Percentiles rank a stretch among this genome's conserved stretches.
Evolutionary conservation across 345 rosid species (phyloP).

Genomic region (Eucalyptus pauciflora): DNA sequence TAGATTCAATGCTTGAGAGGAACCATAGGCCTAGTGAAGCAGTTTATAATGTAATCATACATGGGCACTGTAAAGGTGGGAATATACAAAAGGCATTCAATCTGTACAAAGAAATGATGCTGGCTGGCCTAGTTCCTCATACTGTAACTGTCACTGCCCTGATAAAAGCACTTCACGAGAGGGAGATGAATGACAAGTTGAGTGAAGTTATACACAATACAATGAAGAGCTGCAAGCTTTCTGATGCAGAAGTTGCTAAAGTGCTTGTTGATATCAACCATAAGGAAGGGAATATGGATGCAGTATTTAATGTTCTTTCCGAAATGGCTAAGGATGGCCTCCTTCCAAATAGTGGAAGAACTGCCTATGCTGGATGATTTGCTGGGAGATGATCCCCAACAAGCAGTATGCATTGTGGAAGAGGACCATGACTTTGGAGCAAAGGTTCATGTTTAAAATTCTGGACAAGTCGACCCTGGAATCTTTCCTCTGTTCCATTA

Average conservation of each 20-base stretch:
- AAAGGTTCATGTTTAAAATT: neutral
- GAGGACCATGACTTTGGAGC: neutral
- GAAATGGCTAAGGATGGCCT: slow-evolving; percentile 92
- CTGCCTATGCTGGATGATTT: slow-evolving; percentile 1
- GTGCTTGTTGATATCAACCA: slow-evolving; percentile 65
- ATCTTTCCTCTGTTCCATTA: neutral
- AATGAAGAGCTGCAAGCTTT: slow-evolving; percentile 64
- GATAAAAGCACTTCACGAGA: slow-evolving; percentile 44
- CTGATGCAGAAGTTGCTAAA: slow-evolving; percentile 70
- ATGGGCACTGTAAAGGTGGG: slow-evolving; percentile 71
- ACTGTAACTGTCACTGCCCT: slow-evolving; percentile 57
- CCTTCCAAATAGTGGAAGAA: slow-evolving; percentile 43
- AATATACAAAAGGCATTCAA: slow-evolving; percentile 45
- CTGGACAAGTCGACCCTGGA: neutral
- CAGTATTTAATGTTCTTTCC: slow-evolving; percentile 48
- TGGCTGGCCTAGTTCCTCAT: slow-evolving; percentile 45
- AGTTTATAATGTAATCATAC: slow-evolving; percentile 63
- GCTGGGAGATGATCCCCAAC: neutral
- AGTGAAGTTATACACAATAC: slow-evolving; percentile 33
- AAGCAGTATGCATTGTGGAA: neutral
- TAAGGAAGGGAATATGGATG: slow-evolving; percentile 85
- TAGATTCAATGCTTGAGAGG: slow-evolving; percentile 56
- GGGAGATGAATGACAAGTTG: slow-evolving; percentile 46
- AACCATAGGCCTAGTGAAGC: slow-evolving; percentile 56
- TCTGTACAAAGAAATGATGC: slow-evolving; percentile 63